These are phyloP conservation scores for Teunomyces cretensis DNA, from an alignment of 805 yeast genomes.

Conservation along the genomic window DNA sequence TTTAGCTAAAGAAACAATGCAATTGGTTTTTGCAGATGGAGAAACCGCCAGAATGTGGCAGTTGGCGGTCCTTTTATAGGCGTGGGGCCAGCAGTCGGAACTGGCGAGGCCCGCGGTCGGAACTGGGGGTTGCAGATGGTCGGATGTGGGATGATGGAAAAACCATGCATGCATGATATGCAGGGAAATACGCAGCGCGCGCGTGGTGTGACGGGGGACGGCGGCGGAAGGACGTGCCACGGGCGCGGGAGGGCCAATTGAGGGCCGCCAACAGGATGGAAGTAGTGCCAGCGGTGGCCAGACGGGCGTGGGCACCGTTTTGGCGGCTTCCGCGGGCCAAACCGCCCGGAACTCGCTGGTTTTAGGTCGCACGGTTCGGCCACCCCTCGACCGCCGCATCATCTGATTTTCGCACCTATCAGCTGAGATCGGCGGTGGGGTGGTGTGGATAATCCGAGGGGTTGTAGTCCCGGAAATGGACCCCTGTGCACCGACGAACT, in stretches of 20 bases:
- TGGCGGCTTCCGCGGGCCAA: no score
- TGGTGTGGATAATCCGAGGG: slow-evolving; percentile 1
- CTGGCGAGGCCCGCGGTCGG: background rate
- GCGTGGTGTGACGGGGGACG: slow-evolving; percentile 1
- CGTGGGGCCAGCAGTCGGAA: background rate
- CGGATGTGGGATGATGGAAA: background rate
- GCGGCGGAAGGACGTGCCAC: no score
- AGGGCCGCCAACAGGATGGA: no score
- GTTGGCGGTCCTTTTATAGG: background rate
- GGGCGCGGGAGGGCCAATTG: no score
- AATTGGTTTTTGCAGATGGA: background rate
- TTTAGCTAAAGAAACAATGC: background rate
- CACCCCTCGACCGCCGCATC: slow-evolving; percentile 1
- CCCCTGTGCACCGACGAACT: background rate
- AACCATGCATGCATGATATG: background rate
- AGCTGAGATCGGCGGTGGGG: slow-evolving; percentile 5
- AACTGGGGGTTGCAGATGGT: background rate
- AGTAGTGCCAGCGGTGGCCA: no score
- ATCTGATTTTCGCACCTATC: slow-evolving; percentile 3
- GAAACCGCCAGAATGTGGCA: background rate
- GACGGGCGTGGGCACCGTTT: no score
- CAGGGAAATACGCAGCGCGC: background rate
- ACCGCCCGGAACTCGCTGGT: no score
- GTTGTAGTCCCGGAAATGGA: background rate
- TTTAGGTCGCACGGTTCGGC: background rate